These are phyloP conservation scores for Malbranchea cinnamomea DNA, from an alignment of 2,329 filamentous ascomycete species.

Conservation along the genomic window DNA sequence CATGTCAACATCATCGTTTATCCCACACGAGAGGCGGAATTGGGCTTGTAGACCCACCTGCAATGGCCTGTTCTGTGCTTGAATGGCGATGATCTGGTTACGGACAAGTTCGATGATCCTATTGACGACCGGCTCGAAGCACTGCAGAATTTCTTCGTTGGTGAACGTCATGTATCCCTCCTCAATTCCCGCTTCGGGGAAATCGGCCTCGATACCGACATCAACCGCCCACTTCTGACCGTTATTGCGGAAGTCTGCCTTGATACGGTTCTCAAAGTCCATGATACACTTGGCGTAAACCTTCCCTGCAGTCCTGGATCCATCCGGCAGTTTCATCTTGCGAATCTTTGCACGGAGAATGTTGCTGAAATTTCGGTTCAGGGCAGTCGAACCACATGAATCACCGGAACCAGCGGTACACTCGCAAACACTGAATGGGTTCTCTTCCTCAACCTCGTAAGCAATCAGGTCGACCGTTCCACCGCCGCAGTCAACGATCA, in stretches of 20 bases:
- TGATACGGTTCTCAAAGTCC: slow-evolving; percentile 99
- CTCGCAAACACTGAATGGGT: slow-evolving; percentile 90
- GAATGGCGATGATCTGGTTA: slow-evolving; percentile 98
- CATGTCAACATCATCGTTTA: slow-evolving; percentile 2
- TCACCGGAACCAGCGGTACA: slow-evolving; percentile 95
- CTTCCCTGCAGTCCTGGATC: slow-evolving; percentile 91
- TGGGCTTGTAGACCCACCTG: slow-evolving; percentile 47
- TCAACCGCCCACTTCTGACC: slow-evolving; percentile 98
- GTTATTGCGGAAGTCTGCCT: slow-evolving; percentile 98
- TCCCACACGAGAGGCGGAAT: no score
- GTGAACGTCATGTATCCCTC: slow-evolving; percentile 99
- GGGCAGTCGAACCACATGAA: slow-evolving; percentile 92
- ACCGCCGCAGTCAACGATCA: slow-evolving; percentile 96
- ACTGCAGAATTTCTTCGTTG: slow-evolving; percentile 97
- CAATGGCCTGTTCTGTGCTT: slow-evolving; percentile 83
- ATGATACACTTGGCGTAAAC: slow-evolving; percentile 99
- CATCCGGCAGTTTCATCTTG: slow-evolving; percentile 97
- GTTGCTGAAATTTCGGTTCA: slow-evolving; percentile 97
- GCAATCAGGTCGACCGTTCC: slow-evolving; percentile 98
- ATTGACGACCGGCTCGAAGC: slow-evolving; percentile 97
- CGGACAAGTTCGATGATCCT: slow-evolving; percentile 88
- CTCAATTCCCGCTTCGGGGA: slow-evolving; percentile 93
- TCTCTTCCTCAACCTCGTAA: slow-evolving; percentile 96
- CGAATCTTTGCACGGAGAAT: slow-evolving; percentile 94
- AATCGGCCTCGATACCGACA: slow-evolving; percentile 95